These are phyloP conservation scores for Umbelopsis isabellina DNA, from an alignment of 192 early-diverging fungal genomes.

Conservation along the genomic window DNA sequence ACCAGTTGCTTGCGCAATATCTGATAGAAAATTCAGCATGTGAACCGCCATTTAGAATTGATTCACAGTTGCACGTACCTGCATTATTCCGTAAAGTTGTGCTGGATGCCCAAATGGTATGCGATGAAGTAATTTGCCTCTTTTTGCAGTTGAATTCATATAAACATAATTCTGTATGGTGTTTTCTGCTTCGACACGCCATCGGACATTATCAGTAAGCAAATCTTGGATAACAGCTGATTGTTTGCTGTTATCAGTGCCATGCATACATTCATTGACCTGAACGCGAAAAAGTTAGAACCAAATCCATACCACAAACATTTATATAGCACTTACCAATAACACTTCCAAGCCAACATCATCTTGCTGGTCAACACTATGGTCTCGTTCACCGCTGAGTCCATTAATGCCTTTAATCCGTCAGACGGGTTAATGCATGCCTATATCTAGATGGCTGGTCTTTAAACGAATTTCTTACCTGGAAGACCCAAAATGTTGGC, in stretches of 20 bases:
- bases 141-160: neutral
- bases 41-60: neutral
- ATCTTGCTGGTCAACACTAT: neutral
- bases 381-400: neutral
- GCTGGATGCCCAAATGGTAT: slow-evolving; percentile 39
- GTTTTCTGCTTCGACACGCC: slow-evolving; percentile 6
- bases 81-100: slow-evolving; percentile 34
- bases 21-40: neutral
- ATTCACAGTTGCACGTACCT: slow-evolving; percentile 15
- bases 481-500: neutral
- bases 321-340: neutral
- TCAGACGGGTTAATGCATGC: neutral
- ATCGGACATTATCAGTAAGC: neutral
- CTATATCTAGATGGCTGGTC: too few species aligned
- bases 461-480: neutral
- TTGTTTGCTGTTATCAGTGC: neutral
- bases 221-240: neutral
- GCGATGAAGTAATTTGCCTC: slow-evolving; percentile 32
- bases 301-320: neutral
- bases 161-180: slow-evolving; percentile 1
- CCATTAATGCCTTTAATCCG: neutral
- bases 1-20: slow-evolving; percentile 38
- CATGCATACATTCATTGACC: neutral
- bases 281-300: neutral
- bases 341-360: neutral